Evolutionary conservation across 768 basidiomycete species (phyloP).

Genomic region (Tubosaeta sp.): DNA sequence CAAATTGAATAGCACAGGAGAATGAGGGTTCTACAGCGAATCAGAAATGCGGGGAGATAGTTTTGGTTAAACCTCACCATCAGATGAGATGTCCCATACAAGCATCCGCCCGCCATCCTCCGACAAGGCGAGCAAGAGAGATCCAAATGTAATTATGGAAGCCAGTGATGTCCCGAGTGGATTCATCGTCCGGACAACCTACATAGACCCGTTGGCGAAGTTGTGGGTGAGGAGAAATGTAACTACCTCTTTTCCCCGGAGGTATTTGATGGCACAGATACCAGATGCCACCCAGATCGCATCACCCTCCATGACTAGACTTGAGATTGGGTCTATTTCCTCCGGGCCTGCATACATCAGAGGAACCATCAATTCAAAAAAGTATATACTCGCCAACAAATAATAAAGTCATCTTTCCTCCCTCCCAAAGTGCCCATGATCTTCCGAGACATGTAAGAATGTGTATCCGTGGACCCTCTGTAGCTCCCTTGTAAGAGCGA

Average conservation of each 20-base stretch:
- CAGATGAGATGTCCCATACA: slow-evolving; percentile 65
- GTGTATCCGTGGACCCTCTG: slow-evolving; percentile 78
- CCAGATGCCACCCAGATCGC: slow-evolving; percentile 81
- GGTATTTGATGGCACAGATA: slow-evolving; percentile 64
- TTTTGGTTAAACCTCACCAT: slow-evolving; percentile 41
- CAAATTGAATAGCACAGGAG: slow-evolving; percentile 69
- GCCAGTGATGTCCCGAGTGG: slow-evolving; percentile 58
- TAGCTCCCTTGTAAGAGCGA: slow-evolving; percentile 77
- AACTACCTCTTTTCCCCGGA: slow-evolving; percentile 82
- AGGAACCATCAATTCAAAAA: neutral
- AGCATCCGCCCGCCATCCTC: slow-evolving; percentile 76
- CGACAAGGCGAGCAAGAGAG: slow-evolving; percentile 72
- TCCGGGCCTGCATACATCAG: slow-evolving; percentile 65
- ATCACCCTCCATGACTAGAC: slow-evolving; percentile 79
- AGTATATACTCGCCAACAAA: slow-evolving; percentile 74
- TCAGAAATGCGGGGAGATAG: slow-evolving; percentile 7
- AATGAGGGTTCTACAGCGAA: slow-evolving; percentile 15
- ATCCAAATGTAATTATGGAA: slow-evolving; percentile 75
- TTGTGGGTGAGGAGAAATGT: neutral
- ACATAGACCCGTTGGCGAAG: slow-evolving; percentile 6
- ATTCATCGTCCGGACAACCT: slow-evolving; percentile 57
- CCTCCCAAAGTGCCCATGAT: slow-evolving; percentile 96
- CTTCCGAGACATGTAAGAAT: slow-evolving; percentile 83
- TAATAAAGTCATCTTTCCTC: slow-evolving; percentile 84
- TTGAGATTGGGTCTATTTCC: slow-evolving; percentile 64